phyloP scores from a whole-genome alignment of 257 asterid species.

The Penstemon barbatus region DNA sequence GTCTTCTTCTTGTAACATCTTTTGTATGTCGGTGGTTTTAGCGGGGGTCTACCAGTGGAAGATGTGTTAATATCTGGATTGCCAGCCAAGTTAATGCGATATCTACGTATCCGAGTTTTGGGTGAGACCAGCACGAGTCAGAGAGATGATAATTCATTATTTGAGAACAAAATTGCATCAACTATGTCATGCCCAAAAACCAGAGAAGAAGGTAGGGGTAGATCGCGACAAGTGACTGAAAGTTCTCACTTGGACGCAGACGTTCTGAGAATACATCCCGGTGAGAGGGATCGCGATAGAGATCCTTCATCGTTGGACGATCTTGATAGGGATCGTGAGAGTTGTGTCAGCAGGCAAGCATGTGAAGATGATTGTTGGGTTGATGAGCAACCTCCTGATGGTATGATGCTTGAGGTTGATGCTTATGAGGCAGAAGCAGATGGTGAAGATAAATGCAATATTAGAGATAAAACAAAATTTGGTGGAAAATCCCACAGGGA shows the following conservation, averaged over 20 bases:
- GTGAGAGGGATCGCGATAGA: conserved; percentile 41
- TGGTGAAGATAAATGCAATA: conserved; percentile 55
- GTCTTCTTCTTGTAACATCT: conserved; percentile 23
- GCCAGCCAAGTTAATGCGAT: conserved; percentile 86
- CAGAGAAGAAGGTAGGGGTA: conserved; percentile 74
- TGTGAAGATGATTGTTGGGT: conserved; percentile 58
- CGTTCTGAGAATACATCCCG: conserved; percentile 35
- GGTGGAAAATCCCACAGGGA: conserved; percentile 66
- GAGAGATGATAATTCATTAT: conserved; percentile 54
- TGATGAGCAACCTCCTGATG: conserved; percentile 62
- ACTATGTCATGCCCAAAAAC: conserved; percentile 41
- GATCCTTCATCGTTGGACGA: conserved; percentile 47
- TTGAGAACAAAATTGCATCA: conserved; percentile 53
- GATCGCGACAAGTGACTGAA: conserved; percentile 57
- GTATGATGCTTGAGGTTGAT: conserved; percentile 49
- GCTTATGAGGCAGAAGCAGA: conserved; percentile 54
- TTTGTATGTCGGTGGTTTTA: conserved; percentile 38
- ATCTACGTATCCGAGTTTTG: conserved; percentile 72
- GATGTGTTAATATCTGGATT: conserved; percentile 92
- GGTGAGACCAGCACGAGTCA: conserved; percentile 68
- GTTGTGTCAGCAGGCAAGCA: conserved; percentile 43
- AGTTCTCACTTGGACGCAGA: conserved; percentile 55
- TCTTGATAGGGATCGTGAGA: conserved; percentile 52
- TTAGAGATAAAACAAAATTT: conserved; percentile 61
- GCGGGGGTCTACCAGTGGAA: conserved; percentile 89